phyloP scores from a whole-genome alignment of 108 stramenopile genomes.

The Asterionellopsis glacialis region DNA sequence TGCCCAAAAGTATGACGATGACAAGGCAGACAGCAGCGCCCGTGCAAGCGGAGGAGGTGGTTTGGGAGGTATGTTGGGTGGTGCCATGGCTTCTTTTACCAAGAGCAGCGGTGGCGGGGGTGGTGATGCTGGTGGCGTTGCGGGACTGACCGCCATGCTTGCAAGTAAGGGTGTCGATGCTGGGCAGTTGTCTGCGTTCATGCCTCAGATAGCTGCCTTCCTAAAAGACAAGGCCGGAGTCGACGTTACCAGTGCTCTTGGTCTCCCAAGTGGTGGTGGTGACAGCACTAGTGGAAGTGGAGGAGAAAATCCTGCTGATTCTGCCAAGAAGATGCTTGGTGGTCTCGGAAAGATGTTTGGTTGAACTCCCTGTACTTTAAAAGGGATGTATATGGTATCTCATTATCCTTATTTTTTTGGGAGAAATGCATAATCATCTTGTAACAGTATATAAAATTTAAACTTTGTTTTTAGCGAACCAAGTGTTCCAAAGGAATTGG shows the following conservation, averaged over 20 bases:
- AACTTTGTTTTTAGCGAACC: too few relatives aligned
- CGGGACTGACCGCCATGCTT: conserved; percentile 3
- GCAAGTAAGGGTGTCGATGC: conserved; percentile 4
- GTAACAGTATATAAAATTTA: too few relatives aligned
- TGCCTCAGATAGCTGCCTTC: not conserved
- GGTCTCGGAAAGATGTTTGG: too few relatives aligned
- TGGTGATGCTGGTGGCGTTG: not conserved
- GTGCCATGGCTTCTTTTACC: not conserved
- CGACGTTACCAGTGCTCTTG: conserved; percentile 7
- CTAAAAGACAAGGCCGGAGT: conserved; percentile 5
- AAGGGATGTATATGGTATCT: too few relatives aligned
- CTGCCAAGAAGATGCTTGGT: too few relatives aligned
- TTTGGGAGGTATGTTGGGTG: not conserved
- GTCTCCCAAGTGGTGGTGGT: not conserved
- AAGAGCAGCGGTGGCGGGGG: not conserved
- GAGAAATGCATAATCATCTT: too few relatives aligned
- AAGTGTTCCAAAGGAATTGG: too few relatives aligned
- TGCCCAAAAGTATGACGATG: conserved; percentile 3
- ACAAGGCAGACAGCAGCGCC: not conserved
- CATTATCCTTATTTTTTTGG: too few relatives aligned
- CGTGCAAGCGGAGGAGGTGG: not conserved
- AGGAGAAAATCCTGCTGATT: too few relatives aligned
- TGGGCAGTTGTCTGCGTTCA: not conserved
- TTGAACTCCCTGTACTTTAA: too few relatives aligned
- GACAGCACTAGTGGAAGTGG: not conserved